Evolutionary conservation across 768 basidiomycete species (phyloP), one percentile per base, ranked within the genome.

Genomic region (Mrakia gelida): DNA sequence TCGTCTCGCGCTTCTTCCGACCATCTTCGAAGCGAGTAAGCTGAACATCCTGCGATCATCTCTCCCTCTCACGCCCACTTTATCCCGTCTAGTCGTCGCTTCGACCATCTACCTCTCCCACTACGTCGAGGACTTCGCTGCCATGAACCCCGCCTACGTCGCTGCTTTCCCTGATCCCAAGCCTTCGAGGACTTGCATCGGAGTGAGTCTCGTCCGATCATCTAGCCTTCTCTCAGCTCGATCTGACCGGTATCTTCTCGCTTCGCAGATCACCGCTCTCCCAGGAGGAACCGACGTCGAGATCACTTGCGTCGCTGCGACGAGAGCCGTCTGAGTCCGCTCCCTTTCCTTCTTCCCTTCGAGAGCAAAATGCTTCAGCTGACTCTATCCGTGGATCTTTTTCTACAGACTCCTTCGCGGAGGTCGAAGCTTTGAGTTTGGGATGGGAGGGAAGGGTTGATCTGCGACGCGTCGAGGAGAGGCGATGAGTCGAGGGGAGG

Each of bases 251-350:
- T n/a, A n/a, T n/a, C n/a, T n/a, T n/a, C n/a, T n/a, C n/a, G n/a
- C n/a, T 5, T n/a, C 68, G 13, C 75, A 75, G 75, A 75, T 75
- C 30, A 56, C 65, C 21, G 38, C 65, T 11, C 63, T 78, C 9
- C 77, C 78, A 0, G 74, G 56, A 32, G 71, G 52, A 23, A 79
- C 78, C 1, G 78, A 79, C 49, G 74, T 75, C 16, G 78, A 79
- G 70, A 75, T 79, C 73, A 79, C 78, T 23, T 52, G 41, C 21
- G 59, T 61, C n/a, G 76, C 76, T 61, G 71, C 76, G 18, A 59
- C 28, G 16, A 71, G 26, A 54, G 43, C 71, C 26, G 74, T 75
- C 62, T 75, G 74, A 75, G 62, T 75, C 62, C 74, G 74, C 74
- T 30, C 41, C 61, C 43, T 52, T 73, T 26, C 43, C 43, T 52